Conservation (phyloP, 2,329 filamentous ascomycete species). For the Aaosphaeria pasadenensis region DNA sequence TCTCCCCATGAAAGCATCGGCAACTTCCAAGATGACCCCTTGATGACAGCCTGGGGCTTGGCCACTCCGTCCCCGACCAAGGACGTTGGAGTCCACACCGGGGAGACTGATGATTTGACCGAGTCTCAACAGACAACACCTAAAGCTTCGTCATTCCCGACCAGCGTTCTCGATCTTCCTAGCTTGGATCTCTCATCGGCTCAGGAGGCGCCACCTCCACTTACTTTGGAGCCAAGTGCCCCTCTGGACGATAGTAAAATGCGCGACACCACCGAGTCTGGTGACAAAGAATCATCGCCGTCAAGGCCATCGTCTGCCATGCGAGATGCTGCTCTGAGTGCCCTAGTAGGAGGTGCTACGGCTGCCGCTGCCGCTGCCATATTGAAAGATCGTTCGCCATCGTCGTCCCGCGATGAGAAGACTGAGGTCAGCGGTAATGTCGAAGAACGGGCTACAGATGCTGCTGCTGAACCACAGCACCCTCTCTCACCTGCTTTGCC, state of each 20-base stretch:
- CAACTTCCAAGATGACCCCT: conserved; percentile 18
- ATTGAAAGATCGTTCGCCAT: conserved; percentile 12
- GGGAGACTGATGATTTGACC: conserved; percentile 46
- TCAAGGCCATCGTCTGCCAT: conserved; percentile 20
- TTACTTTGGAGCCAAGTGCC: neutral
- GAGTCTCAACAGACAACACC: conserved; percentile 68
- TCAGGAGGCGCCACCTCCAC: neutral
- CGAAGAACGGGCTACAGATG: conserved; percentile 16
- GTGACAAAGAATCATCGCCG: conserved; percentile 9
- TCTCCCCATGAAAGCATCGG: conserved; percentile 27
- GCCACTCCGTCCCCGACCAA: conserved; percentile 7
- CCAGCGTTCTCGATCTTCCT: conserved; percentile 11
- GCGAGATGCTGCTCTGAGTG: conserved; percentile 26
- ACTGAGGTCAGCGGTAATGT: conserved; percentile 23
- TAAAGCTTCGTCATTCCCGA: conserved; percentile 54
- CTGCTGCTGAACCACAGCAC: conserved; percentile 9
- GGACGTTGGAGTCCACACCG: conserved; percentile 16
- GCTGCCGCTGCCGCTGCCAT: conserved; percentile 8
- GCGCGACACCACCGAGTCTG: neutral
- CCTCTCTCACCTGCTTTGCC: too few species aligned
- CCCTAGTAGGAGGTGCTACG: conserved; percentile 21
- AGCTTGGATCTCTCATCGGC: neutral
- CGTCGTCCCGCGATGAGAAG: conserved; percentile 10
- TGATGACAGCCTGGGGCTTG: conserved; percentile 20
- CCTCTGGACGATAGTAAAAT: too few species aligned